phyloP scores from a whole-genome alignment of 1,139 yeast genomes.

The Suhomyces anneliseae region DNA sequence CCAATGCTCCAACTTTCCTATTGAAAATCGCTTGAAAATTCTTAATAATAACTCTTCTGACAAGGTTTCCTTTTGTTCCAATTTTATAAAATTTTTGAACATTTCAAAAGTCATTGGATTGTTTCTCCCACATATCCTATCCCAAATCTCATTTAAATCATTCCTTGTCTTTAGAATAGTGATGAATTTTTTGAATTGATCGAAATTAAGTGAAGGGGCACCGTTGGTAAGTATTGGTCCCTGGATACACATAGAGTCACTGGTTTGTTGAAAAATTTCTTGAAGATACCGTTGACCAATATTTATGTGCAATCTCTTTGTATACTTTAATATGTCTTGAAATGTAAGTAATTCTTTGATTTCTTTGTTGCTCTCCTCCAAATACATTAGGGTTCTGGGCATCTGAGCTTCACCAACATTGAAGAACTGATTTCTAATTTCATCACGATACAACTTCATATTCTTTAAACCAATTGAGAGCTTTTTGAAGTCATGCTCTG shows the following conservation, averaged over 20 bases:
- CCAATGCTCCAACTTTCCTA: conserved; percentile 31
- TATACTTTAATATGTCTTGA: conserved; percentile 64
- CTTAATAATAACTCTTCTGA: conserved; percentile 27
- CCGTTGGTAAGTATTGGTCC: not conserved
- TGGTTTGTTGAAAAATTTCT: conserved; percentile 50
- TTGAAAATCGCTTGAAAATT: conserved; percentile 48
- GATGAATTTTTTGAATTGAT: conserved; percentile 74
- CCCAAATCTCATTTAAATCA: conserved; percentile 35
- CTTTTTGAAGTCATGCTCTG: conserved; percentile 57
- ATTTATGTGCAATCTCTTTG: conserved; percentile 69
- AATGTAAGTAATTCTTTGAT: conserved; percentile 50
- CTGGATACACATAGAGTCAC: conserved; percentile 12
- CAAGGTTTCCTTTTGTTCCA: conserved; percentile 52
- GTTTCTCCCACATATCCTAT: conserved; percentile 23
- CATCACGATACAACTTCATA: conserved; percentile 41
- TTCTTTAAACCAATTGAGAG: conserved; percentile 59
- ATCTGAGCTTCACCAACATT: conserved; percentile 12
- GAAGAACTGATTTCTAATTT: conserved; percentile 33
- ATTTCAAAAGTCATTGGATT: conserved; percentile 43
- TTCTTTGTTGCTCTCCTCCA: conserved; percentile 28
- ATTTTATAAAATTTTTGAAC: conserved; percentile 48
- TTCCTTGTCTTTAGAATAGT: conserved; percentile 39
- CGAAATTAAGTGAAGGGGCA: conserved; percentile 47
- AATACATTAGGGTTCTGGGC: conserved; percentile 18
- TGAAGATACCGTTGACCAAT: conserved; percentile 33